These are phyloP conservation scores for Cryptococcus sp. DNA, from an alignment of 1,284 basidiomycete genomes.

Conservation along the genomic window DNA sequence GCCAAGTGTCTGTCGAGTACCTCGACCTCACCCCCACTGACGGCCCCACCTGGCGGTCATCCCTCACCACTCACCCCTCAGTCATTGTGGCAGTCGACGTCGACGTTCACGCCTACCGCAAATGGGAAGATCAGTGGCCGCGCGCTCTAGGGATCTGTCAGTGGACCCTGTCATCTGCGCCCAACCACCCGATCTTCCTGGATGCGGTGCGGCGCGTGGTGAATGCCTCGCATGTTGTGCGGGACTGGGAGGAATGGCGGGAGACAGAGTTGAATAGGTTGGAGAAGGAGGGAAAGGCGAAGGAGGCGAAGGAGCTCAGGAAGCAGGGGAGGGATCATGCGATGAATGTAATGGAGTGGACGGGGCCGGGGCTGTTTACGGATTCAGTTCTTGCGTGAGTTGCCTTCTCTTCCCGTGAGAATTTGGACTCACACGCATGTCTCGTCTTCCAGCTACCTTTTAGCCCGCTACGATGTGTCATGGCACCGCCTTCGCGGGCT, in stretches of 20 bases:
- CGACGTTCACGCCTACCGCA: conserved; percentile 39
- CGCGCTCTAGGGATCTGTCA: conserved; percentile 46
- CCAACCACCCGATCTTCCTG: conserved; percentile 48
- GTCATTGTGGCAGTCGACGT: conserved; percentile 49
- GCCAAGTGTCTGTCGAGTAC: conserved; percentile 23
- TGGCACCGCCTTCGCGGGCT: conserved; percentile 47
- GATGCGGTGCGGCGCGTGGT: conserved; percentile 47
- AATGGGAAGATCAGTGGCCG: conserved; percentile 39
- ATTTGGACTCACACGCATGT: background rate
- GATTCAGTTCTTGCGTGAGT: conserved; percentile 44
- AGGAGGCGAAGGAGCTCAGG: conserved; percentile 15
- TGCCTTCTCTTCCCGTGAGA: background rate
- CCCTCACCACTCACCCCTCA: conserved; percentile 31
- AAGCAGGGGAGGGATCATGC: conserved; percentile 19
- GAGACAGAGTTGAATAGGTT: conserved; percentile 14
- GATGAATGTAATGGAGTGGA: conserved; percentile 49
- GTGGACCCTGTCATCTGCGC: conserved; percentile 48
- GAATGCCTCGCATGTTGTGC: conserved; percentile 33
- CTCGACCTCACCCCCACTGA: conserved; percentile 32
- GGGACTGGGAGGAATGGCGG: conserved; percentile 27
- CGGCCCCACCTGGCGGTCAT: conserved; percentile 23
- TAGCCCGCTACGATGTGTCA: conserved; percentile 42
- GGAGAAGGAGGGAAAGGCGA: conserved; percentile 8
- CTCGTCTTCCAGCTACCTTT: conserved; percentile 34
- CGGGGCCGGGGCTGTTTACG: conserved; percentile 44